These are phyloP conservation scores for Melaleuca alternifolia DNA, from an alignment of 345 rosid genomes.

Conservation along the genomic window DNA sequence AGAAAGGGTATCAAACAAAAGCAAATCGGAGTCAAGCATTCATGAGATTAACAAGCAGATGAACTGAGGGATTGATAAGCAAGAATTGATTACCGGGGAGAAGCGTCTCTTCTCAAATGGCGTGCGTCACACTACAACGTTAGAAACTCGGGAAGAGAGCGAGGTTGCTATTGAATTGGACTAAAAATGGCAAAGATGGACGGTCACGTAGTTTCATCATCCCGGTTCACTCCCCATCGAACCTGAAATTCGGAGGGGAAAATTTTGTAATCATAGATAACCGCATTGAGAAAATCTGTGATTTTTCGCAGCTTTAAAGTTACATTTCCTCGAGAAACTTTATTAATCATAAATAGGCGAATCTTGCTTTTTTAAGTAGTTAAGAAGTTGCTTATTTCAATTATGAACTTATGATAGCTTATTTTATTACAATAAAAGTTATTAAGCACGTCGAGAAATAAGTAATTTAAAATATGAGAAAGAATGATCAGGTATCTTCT, in stretches of 20 bases:
- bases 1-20: neutral
- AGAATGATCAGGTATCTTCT: too few species aligned
- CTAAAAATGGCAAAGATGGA: neutral
- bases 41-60: neutral
- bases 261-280: neutral
- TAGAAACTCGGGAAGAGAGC: neutral
- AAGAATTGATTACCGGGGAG: neutral
- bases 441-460: too few species aligned
- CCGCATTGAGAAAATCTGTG: too few species aligned
- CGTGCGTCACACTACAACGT: neutral
- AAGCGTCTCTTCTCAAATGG: neutral
- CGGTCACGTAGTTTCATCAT: neutral
- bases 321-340: too few species aligned
- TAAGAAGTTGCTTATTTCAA: too few species aligned
- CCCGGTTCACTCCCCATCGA: neutral
- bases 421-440: too few species aligned
- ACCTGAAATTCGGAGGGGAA: neutral
- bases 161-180: neutral
- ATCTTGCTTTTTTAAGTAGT: too few species aligned
- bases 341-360: too few species aligned
- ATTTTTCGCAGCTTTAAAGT: too few species aligned
- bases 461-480: too few species aligned
- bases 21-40: neutral
- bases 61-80: neutral
- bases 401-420: too few species aligned